Evolutionary conservation across 768 basidiomycete species (phyloP).

Genomic region (Tephrocybe sp.): DNA sequence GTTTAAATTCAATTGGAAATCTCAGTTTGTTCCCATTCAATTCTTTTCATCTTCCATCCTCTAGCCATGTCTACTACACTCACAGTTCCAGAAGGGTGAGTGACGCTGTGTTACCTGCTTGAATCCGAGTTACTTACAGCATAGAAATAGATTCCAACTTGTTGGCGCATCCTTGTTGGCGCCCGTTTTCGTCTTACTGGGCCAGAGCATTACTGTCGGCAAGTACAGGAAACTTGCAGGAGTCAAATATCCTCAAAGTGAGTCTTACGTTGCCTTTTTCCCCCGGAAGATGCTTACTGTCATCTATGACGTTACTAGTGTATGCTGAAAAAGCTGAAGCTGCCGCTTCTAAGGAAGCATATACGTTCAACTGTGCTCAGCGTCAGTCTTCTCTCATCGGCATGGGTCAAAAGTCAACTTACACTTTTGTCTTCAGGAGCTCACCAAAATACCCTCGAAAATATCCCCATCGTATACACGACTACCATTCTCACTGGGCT

Average conservation of each 20-base stretch:
- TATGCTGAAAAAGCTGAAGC: conserved; percentile 68
- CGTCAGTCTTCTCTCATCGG: conserved; percentile 35
- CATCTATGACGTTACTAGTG: conserved; percentile 31
- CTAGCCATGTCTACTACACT: conserved; percentile 26
- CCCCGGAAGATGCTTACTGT: neutral
- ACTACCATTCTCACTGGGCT: conserved; percentile 39
- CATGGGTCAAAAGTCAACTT: neutral
- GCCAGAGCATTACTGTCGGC: conserved; percentile 39
- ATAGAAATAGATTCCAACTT: conserved; percentile 44
- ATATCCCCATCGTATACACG: conserved; percentile 38
- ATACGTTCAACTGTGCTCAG: conserved; percentile 69
- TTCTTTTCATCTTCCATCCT: neutral
- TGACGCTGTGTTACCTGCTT: neutral
- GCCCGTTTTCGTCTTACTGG: conserved; percentile 44
- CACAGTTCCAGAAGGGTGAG: conserved; percentile 34
- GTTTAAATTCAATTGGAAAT: too few relatives aligned
- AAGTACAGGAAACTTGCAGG: conserved; percentile 49
- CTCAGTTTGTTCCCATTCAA: neutral
- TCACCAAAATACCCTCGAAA: conserved; percentile 64
- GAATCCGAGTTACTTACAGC: too few relatives aligned
- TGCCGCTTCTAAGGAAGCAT: conserved; percentile 45
- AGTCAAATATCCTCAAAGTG: conserved; percentile 67
- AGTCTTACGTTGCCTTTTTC: conserved; percentile 15
- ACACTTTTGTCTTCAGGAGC: conserved; percentile 40
- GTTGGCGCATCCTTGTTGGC: conserved; percentile 54